Evolutionary conservation across 2,329 filamentous ascomycete genomes (phyloP), one percentile per base, ranked within the genome.

Genomic region (Pseudofabraea citricarpa): DNA sequence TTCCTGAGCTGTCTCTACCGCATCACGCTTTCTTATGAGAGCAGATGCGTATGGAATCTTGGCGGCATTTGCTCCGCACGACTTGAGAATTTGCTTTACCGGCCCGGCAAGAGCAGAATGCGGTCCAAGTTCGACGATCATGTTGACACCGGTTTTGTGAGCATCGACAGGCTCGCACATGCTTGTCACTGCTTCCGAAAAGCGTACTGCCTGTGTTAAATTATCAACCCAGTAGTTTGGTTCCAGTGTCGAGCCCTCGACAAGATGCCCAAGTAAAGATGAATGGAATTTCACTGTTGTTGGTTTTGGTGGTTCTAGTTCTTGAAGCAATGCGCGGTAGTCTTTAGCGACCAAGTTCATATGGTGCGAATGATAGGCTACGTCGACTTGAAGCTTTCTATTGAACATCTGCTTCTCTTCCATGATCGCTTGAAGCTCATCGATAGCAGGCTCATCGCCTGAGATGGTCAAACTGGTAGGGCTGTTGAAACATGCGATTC

Each of bases 21-120:
- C 69, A 41, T 74, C 65, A 43, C 74, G 70, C 19, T 75, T 73
- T 24, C 77, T 72, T 2, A 75, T 56, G 4, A 85, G 70, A 1
- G 66, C 65, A 61, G 18, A 51, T 1, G 46, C 45, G 40, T 57
- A 59, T 7, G 42, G 50, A 22, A 72, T 61, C 45, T 69, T 69
- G 37, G 65, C 64, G 0, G 66, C 66, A 24, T 67, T 63, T 3
- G 63, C 60, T 29, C 67, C 68, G 15, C 70, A 64, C 2, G 61
- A 58, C 53, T 73, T 73, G 49, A 59, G 6, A 58, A 65, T 55
- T 41, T 58, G 54, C 33, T 56, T 56, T 7, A 59, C 44, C 1
- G 66, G 65, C 0, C 60, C 62, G 5, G 49, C 50, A 1, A 69
- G 53, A 0, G 63, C 57, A 15, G 59, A 55, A 42, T 68, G 65